Evolutionary conservation across 176 grass and related monocot genomes (phyloP).

Genomic region (Lolium perenne): DNA sequence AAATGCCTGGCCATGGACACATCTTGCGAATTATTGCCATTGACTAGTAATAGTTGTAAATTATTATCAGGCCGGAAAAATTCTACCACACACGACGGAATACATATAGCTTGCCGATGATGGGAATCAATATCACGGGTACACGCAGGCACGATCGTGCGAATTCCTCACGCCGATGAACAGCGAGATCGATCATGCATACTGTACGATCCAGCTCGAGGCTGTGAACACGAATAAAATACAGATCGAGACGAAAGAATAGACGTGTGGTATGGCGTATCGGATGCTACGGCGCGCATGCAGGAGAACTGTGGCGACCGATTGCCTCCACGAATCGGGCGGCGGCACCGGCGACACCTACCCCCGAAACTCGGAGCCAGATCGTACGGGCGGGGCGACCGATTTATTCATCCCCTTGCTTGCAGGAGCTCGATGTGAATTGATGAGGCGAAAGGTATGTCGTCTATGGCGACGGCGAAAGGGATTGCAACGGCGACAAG

Average conservation of each 20-base stretch:
- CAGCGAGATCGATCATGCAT: neutral
- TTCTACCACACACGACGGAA: neutral
- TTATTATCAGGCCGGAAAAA: neutral
- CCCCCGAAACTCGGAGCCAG: no score
- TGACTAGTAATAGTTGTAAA: neutral
- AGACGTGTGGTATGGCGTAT: neutral
- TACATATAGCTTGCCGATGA: no score
- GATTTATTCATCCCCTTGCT: neutral
- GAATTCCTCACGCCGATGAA: neutral
- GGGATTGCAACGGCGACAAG: neutral
- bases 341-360: neutral
- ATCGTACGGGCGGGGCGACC: no score
- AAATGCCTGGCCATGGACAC: neutral
- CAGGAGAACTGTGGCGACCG: neutral
- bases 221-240: neutral
- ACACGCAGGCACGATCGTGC: neutral
- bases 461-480: neutral
- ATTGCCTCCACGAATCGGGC: neutral
- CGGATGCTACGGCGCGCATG: neutral
- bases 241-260: no score
- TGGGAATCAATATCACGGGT: no score
- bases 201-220: neutral
- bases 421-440: neutral
- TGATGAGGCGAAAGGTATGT: slow-evolving; percentile 40
- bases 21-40: neutral